Percentiles rank a stretch among this genome's conserved stretches.
Evolutionary conservation across 2,329 filamentous ascomycete species (phyloP).

Genomic region (Aspergillus texensis): DNA sequence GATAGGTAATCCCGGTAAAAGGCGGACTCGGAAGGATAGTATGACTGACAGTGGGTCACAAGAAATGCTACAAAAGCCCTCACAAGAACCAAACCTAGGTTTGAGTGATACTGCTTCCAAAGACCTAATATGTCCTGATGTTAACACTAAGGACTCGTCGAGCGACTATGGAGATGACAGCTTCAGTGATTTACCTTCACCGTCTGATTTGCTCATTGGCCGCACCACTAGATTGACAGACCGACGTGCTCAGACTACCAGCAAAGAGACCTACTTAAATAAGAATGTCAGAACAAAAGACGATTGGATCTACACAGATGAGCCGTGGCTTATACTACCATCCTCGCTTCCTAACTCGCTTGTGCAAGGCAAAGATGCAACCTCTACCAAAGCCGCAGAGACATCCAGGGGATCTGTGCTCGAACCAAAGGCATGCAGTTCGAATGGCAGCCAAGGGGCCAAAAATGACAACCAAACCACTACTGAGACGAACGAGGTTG

Average conservation of each 20-base stretch:
- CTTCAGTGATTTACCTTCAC: slow-evolving; percentile 43
- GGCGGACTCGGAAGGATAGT: not conserved
- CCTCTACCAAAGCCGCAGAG: not conserved
- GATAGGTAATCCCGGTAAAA: slow-evolving; percentile 17
- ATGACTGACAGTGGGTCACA: not conserved
- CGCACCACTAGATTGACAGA: not conserved
- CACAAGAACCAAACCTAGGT: not conserved
- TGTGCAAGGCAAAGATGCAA: not conserved
- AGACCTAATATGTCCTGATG: slow-evolving; percentile 7
- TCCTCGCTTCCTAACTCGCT: not conserved
- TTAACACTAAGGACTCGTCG: slow-evolving; percentile 23
- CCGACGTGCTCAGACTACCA: not conserved
- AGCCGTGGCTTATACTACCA: not conserved
- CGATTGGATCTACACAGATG: slow-evolving; percentile 1
- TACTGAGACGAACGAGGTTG: not conserved
- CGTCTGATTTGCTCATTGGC: slow-evolving; percentile 32
- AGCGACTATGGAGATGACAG: slow-evolving; percentile 38
- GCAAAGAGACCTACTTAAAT: not conserved
- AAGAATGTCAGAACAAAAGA: not conserved
- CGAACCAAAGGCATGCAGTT: not conserved
- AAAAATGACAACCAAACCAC: not conserved
- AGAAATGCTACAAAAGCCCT: not conserved
- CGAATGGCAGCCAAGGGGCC: not conserved
- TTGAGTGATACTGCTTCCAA: not conserved
- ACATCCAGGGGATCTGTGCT: not conserved